Conservation (phyloP, 225 moss, liverwort and hornwort species). For the Physcomitrium patens region DNA sequence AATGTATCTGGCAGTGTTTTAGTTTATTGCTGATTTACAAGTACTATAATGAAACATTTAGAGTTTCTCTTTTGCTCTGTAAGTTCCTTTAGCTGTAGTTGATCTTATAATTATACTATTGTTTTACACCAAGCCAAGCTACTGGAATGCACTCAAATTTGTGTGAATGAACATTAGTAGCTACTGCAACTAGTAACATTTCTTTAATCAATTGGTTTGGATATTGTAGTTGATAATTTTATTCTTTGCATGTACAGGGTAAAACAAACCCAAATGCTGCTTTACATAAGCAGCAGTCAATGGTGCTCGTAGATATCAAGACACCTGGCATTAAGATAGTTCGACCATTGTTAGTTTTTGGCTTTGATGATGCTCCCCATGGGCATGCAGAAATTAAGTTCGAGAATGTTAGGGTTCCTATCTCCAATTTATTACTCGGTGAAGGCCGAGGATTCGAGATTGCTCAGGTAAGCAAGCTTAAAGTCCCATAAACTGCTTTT, state of each 20-base stretch:
- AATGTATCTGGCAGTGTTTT: not conserved
- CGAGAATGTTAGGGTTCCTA: conserved; percentile 84
- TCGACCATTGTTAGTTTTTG: conserved; percentile 83
- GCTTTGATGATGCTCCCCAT: conserved; percentile 98
- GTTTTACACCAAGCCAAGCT: not conserved
- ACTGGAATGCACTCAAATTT: too few relatives aligned
- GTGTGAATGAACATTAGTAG: not conserved
- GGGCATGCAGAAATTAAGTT: conserved; percentile 93
- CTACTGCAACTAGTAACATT: not conserved
- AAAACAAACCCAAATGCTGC: conserved; percentile 58
- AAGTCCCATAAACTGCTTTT: not conserved
- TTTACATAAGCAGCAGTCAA: conserved; percentile 70
- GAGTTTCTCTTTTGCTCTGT: not conserved
- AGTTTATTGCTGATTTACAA: too few relatives aligned
- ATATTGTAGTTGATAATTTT: not conserved
- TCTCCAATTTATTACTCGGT: conserved; percentile 78
- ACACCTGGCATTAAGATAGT: conserved; percentile 83
- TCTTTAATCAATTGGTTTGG: not conserved
- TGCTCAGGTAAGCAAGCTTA: conserved; percentile 66
- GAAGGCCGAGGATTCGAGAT: conserved; percentile 99
- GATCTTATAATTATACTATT: not conserved
- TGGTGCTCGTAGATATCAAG: conserved; percentile 70
- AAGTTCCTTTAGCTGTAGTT: not conserved
- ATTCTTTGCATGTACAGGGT: conserved; percentile 41
- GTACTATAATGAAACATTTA: too few relatives aligned